Evolutionary conservation across 2,329 filamentous ascomycete genomes (phyloP).

Genomic region (Tolypocladium amazonense): DNA sequence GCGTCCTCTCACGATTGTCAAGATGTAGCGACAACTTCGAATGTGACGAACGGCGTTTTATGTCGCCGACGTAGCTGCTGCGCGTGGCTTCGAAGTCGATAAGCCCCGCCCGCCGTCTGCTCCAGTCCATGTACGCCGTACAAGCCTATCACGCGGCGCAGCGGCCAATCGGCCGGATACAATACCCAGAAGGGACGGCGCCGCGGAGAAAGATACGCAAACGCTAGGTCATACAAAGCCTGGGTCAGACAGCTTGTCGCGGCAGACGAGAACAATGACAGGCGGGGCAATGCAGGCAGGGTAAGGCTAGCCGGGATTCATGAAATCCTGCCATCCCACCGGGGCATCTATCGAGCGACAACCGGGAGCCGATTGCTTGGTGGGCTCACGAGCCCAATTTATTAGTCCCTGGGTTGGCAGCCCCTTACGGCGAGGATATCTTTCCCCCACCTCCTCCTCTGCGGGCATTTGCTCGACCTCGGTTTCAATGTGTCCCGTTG

Average conservation of each 20-base stretch:
- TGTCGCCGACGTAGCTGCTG: background rate
- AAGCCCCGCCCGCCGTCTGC: background rate
- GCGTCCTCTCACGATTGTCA: background rate
- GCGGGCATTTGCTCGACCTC: background rate
- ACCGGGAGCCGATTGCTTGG: background rate
- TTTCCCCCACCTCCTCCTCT: background rate
- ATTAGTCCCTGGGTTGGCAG: background rate
- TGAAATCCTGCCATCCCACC: background rate
- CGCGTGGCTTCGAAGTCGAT: background rate
- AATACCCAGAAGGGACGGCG: background rate
- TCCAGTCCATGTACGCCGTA: background rate
- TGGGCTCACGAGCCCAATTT: background rate
- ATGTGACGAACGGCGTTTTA: background rate
- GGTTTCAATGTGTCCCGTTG: background rate
- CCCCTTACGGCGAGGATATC: background rate
- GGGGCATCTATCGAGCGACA: background rate
- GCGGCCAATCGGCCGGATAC: background rate
- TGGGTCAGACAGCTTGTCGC: background rate
- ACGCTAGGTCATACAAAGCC: background rate
- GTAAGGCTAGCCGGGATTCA: background rate
- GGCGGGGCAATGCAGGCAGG: background rate
- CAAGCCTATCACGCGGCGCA: background rate
- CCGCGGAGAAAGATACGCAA: background rate
- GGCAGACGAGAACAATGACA: background rate
- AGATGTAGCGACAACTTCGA: too few relatives aligned